Conservation (phyloP, 23 red algal species). For the Agarophyton chilense region DNA sequence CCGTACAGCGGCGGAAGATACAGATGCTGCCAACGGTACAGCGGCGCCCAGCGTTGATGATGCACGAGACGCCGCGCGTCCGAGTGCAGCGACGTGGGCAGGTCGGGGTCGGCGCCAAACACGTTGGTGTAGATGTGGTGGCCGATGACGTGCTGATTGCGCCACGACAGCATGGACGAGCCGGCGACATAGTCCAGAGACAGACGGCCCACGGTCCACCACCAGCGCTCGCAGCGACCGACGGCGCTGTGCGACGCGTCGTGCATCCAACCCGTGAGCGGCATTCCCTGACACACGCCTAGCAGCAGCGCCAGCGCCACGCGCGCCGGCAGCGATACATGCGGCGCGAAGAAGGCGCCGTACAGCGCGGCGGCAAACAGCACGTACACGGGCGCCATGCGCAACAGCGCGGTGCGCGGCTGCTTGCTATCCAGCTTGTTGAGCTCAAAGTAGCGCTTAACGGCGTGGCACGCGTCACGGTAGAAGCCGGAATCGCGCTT, state of each 20-base stretch:
- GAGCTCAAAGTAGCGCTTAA: conserved; percentile 53
- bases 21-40: conserved; percentile 78
- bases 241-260: conserved; percentile 83
- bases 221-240: conserved; percentile 68
- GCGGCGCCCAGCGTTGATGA: conserved; percentile 59
- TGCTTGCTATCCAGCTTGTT: conserved; percentile 38
- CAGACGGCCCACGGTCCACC: conserved; percentile 70
- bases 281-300: conserved; percentile 81
- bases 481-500: conserved; percentile 81
- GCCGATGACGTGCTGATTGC: conserved; percentile 89
- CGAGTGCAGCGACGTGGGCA: conserved; percentile 45
- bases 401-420: conserved; percentile 12
- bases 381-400: conserved; percentile 82
- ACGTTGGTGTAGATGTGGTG: conserved; percentile 93
- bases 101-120: conserved; percentile 86
- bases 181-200: conserved; percentile 82
- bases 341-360: conserved; percentile 12
- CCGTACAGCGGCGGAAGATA: conserved; percentile 89
- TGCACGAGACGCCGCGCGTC: conserved; percentile 64
- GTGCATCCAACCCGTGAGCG: conserved; percentile 93
- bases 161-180: conserved; percentile 82
- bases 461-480: conserved; percentile 26
- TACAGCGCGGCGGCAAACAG: conserved; percentile 27
- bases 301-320: conserved; percentile 29
- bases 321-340: conserved; percentile 29